These are phyloP conservation scores for Paraphysoderma sedebokerense DNA, from an alignment of 371 early-diverging fungal species.

Conservation along the genomic window DNA sequence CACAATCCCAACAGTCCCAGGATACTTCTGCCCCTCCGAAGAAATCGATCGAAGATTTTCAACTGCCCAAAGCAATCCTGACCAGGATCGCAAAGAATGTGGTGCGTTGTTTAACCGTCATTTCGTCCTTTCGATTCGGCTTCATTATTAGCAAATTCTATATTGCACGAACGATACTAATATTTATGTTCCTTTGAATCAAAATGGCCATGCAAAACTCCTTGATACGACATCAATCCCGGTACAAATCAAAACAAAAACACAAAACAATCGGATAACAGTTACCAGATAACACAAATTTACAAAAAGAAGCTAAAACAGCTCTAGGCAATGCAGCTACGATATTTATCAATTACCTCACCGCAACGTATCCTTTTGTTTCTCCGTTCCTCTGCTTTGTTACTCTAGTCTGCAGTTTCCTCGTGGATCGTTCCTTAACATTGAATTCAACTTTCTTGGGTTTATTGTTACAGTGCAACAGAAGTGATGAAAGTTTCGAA, in stretches of 20 bases:
- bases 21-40: too few species aligned
- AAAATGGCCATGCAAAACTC: too few species aligned
- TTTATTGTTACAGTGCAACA: constrained; percentile 19
- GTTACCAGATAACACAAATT: constrained; percentile 39
- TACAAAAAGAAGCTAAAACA: constrained; percentile 37
- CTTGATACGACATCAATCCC: too few species aligned
- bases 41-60: constrained; percentile 36
- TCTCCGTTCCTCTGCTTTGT: too few species aligned
- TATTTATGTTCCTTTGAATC: too few species aligned
- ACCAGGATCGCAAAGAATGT: constrained; percentile 35
- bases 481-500: constrained; percentile 26
- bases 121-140: neutral
- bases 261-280: constrained; percentile 5
- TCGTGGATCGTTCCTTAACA: neutral
- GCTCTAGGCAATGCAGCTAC: constrained; percentile 41
- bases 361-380: constrained; percentile 23
- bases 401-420: too few species aligned
- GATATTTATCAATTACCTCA: constrained; percentile 39
- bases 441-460: neutral
- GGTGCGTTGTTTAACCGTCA: constrained; percentile 14
- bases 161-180: too few species aligned
- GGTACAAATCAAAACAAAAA: too few species aligned
- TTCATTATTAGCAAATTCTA: too few species aligned
- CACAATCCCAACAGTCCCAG: too few species aligned
- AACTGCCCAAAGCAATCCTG: constrained; percentile 36